These are phyloP conservation scores for Limnomonas spitsbergensis DNA, from an alignment of 139 green algal genomes.

Conservation along the genomic window DNA sequence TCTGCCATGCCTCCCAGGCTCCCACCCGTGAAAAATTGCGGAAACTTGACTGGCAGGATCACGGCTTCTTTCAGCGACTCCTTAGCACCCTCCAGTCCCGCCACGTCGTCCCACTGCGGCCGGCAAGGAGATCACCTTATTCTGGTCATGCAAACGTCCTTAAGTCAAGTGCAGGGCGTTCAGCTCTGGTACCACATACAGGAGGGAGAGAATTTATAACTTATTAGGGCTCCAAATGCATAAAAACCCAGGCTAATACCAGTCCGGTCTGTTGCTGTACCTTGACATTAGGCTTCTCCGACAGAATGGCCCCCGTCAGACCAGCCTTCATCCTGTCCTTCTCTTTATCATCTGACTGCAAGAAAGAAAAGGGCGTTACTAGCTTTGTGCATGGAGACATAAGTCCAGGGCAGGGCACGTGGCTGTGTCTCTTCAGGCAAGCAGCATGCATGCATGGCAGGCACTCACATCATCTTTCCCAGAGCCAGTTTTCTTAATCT, in stretches of 20 bases:
- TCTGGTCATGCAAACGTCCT: too few species aligned
- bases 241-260: not conserved
- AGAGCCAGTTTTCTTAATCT: slow-evolving; percentile 33
- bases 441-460: not conserved
- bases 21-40: slow-evolving; percentile 96
- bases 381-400: not conserved
- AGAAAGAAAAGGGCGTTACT: not conserved
- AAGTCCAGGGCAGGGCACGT: not conserved
- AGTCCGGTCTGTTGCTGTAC: too few species aligned
- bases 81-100: slow-evolving; percentile 94
- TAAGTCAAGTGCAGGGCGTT: too few species aligned
- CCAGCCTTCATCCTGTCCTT: slow-evolving; percentile 77
- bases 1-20: too few species aligned
- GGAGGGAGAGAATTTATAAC: too few species aligned
- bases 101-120: slow-evolving; percentile 94
- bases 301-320: slow-evolving; percentile 64
- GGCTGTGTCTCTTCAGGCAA: not conserved
- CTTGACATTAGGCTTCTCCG: slow-evolving; percentile 92
- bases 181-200: too few species aligned
- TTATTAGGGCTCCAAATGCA: too few species aligned
- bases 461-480: slow-evolving; percentile 38
- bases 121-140: slow-evolving; percentile 10
- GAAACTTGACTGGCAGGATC: slow-evolving; percentile 98
- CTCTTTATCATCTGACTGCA: slow-evolving; percentile 56
- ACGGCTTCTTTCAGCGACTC: slow-evolving; percentile 98